These are phyloP conservation scores for Physaria fendleri DNA, from an alignment of 345 rosid genomes.

Conservation along the genomic window DNA sequence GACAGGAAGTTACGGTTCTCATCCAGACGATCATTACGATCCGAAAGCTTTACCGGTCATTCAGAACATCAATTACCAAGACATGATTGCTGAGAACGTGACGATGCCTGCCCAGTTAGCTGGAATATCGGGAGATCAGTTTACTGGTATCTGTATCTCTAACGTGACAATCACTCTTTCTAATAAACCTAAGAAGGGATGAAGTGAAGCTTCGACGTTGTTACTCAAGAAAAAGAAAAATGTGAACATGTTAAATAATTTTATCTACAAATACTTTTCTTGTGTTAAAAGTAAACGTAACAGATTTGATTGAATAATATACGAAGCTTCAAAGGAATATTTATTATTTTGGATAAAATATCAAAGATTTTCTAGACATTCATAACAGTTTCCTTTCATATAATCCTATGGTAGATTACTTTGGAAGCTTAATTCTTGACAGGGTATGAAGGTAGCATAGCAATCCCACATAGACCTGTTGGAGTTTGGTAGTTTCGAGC, in stretches of 20 bases:
- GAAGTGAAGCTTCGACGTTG: conserved; percentile 39
- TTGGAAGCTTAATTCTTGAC: conserved; percentile 33
- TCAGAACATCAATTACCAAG: conserved; percentile 54
- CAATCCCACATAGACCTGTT: conserved; percentile 76
- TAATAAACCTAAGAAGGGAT: conserved; percentile 44
- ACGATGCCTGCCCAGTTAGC: conserved; percentile 55
- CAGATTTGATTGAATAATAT: conserved; percentile 5
- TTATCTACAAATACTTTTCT: conserved; percentile 2
- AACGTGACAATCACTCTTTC: conserved; percentile 55
- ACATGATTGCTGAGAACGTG: conserved; percentile 68
- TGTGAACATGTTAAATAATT: conserved; percentile 14
- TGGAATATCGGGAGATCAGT: conserved; percentile 54
- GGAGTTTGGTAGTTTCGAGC: conserved; percentile 39
- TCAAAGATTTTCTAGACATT: not conserved
- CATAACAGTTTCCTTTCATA: not conserved
- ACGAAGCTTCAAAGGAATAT: not conserved
- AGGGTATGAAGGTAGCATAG: conserved; percentile 70
- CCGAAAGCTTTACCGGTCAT: conserved; percentile 63
- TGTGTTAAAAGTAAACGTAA: conserved; percentile 7
- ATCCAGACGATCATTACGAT: conserved; percentile 62
- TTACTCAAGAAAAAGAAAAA: conserved; percentile 27
- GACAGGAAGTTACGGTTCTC: conserved; percentile 76
- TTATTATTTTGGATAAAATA: too few relatives aligned
- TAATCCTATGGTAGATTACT: not conserved
- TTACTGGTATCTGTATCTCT: conserved; percentile 71